These are phyloP conservation scores for Staphylotrichum tortipilum DNA, from an alignment of 495 filamentous ascomycete genomes.

Conservation along the genomic window DNA sequence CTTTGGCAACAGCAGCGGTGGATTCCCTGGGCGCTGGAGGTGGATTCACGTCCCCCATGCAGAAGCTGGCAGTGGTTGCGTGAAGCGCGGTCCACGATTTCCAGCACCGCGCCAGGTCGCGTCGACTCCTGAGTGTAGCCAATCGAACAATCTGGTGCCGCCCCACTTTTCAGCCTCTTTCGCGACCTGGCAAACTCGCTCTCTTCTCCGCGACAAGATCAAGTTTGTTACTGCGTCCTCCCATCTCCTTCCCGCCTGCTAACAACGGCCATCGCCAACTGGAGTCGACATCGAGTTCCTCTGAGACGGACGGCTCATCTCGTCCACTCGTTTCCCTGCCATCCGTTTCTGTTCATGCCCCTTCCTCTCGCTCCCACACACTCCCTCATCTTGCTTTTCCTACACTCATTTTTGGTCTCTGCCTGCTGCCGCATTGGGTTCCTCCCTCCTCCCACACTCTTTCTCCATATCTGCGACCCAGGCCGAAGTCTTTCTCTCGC, in stretches of 20 bases:
- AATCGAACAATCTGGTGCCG: too few relatives aligned
- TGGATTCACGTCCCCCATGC: not conserved
- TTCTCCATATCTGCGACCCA: not conserved
- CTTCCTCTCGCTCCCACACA: too few relatives aligned
- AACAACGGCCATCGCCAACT: conserved; percentile 3
- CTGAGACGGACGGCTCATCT: not conserved
- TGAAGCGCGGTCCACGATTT: conserved; percentile 6
- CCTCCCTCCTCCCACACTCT: not conserved
- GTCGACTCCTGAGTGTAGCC: too few relatives aligned
- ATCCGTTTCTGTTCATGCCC: too few relatives aligned
- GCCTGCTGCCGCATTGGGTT: not conserved
- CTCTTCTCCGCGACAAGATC: conserved; percentile 11
- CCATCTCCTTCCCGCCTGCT: not conserved
- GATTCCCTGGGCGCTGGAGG: too few relatives aligned
- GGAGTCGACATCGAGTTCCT: not conserved
- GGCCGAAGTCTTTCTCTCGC: not conserved
- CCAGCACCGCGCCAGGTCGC: too few relatives aligned
- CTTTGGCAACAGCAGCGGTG: too few relatives aligned
- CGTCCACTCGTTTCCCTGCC: too few relatives aligned
- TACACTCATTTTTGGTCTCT: not conserved
- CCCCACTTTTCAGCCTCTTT: conserved; percentile 15
- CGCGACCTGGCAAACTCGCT: not conserved
- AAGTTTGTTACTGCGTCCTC: conserved; percentile 12
- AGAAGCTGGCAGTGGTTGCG: not conserved
- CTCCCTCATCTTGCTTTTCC: too few relatives aligned